Percentiles rank a stretch among this genome's conserved stretches.
phyloP scores from a whole-genome alignment of 169 alveolate species.

The Perkinsus chesapeaki region DNA sequence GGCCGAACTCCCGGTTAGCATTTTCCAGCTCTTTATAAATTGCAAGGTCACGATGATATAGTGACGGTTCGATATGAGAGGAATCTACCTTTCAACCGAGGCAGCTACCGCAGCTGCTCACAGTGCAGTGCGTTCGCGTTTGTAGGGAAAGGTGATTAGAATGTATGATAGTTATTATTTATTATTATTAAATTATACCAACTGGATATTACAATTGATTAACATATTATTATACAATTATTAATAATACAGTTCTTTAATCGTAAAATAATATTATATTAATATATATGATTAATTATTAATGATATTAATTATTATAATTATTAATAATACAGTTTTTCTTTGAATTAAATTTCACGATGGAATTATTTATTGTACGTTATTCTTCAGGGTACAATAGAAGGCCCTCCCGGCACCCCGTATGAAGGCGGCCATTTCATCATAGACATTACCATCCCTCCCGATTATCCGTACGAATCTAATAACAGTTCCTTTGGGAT shows the following conservation, averaged over 20 bases:
- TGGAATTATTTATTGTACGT: not conserved
- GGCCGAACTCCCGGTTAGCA: too few species aligned
- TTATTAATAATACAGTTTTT: not conserved
- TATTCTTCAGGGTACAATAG: not conserved
- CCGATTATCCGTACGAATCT: slow-evolving; percentile 88
- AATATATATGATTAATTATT: not conserved
- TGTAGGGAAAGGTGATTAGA: too few species aligned
- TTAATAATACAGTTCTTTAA: not conserved
- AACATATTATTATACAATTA: too few species aligned
- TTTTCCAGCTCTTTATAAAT: too few species aligned
- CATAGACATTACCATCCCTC: slow-evolving; percentile 81
- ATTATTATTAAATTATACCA: too few species aligned
- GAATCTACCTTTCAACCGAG: too few species aligned
- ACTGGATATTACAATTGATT: too few species aligned
- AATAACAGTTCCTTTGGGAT: not conserved
- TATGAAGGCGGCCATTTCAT: slow-evolving; percentile 84
- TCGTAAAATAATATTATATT: not conserved
- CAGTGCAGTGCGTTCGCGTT: too few species aligned
- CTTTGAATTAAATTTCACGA: not conserved
- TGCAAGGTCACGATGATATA: too few species aligned
- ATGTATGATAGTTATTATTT: too few species aligned
- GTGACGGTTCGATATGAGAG: too few species aligned
- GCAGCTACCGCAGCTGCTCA: too few species aligned
- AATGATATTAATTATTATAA: not conserved
- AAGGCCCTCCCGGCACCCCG: slow-evolving; percentile 67